Conservation (phyloP, 2,329 filamentous ascomycete genomes). For the Fusarium tupiense region DNA sequence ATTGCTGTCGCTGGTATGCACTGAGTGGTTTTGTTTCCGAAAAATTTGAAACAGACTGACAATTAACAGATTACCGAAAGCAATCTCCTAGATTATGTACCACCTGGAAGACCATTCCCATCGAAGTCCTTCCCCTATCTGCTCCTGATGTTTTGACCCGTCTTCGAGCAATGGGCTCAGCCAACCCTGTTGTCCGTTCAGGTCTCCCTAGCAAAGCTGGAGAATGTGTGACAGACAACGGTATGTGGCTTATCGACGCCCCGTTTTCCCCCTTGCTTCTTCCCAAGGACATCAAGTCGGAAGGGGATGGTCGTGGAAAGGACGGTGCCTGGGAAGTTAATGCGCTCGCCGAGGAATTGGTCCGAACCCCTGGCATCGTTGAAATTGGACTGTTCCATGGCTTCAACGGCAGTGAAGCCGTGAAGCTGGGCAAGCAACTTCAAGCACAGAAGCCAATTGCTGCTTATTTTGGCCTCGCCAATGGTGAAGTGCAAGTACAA, state of each 20-base stretch:
- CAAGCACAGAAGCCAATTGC: slow-evolving; percentile 91
- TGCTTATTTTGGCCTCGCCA: slow-evolving; percentile 93
- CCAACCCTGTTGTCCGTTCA: slow-evolving; percentile 75
- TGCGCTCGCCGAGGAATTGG: slow-evolving; percentile 76
- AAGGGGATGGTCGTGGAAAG: slow-evolving; percentile 61
- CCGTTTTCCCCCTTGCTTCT: slow-evolving; percentile 81
- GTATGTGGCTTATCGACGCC: slow-evolving; percentile 87
- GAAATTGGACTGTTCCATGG: slow-evolving; percentile 94
- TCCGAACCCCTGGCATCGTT: slow-evolving; percentile 84
- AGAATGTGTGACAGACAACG: slow-evolving; percentile 71
- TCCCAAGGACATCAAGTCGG: slow-evolving; percentile 58
- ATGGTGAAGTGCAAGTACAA: slow-evolving; percentile 66
- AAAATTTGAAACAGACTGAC: slow-evolving; percentile 7
- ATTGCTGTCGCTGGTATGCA: slow-evolving; percentile 81
- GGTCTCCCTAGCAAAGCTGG: slow-evolving; percentile 82
- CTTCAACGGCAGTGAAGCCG: slow-evolving; percentile 76
- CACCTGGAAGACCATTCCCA: slow-evolving; percentile 86
- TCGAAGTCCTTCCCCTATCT: slow-evolving; percentile 90
- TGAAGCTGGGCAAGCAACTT: slow-evolving; percentile 60
- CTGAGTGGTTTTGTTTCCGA: neutral
- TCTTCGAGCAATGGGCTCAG: slow-evolving; percentile 77
- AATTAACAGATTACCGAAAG: slow-evolving; percentile 81
- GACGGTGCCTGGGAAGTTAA: slow-evolving; percentile 82
- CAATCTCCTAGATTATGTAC: slow-evolving; percentile 78
- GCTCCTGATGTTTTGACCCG: slow-evolving; percentile 79